Base-by-base conservation (phyloP, 108 stramenopile species). In the Nitzschia inconspicua region DNA sequence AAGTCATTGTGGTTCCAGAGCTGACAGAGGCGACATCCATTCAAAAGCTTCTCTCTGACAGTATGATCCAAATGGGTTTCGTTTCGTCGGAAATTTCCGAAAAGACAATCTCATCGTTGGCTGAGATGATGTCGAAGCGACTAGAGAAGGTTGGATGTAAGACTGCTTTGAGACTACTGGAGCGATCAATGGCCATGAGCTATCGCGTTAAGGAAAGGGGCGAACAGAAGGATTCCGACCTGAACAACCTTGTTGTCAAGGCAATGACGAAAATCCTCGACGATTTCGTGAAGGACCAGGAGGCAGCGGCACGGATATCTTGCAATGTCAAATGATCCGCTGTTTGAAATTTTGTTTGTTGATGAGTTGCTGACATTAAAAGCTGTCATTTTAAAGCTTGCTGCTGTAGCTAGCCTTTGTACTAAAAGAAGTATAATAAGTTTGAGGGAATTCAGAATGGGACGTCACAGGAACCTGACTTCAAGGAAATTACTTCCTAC, bases 61-160 rank as follows among this genome's bases (percentile, higher is more conserved):
- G 80, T 37, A 43, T 78, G 20, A 37, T 60, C 18, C 24, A 37
- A 29, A 46, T 68, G 16, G 60, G 63, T 23, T 34, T 61, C 20
- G 27, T 44, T n/a, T 39, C 71, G 0, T 68, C 26, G 7, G 63
- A 79, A 34, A 57, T 60, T 3, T 36, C 67, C n/a, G 28, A 54
- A 4, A 11, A 54, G 16, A 28, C 28, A 9, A 37, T 36, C 6
- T 2, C 18, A 11, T 32, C 57, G 10, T 72, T 86, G 70, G 77
- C 88, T 1, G 42, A 72, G 30, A 16, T 66, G 41, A 72, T 82
- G 8, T 64, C 73, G 23, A 61, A 66, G 9, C 40, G 66, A 3
- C 72, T 84, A 4, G 70, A 68, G 6, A 69, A 51, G 27, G 81
- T 86, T 9, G 79, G 88, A 16, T 80, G 80, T 68, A 90, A 90